Evolutionary conservation across 495 filamentous ascomycete species (phyloP).

Genomic region (Xylaria longipes): DNA sequence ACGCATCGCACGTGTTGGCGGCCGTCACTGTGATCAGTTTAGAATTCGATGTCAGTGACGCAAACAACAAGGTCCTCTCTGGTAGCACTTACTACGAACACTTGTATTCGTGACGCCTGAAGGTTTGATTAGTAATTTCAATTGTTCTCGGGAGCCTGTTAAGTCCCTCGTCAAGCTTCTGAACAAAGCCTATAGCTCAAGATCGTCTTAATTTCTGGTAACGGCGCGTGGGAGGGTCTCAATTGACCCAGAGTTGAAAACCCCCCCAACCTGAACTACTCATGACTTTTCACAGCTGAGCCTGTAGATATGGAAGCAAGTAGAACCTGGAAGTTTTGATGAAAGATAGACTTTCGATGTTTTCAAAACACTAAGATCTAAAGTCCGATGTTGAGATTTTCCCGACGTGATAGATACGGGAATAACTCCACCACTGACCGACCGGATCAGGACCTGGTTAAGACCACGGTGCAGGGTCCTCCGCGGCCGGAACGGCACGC

Average conservation of each 20-base stretch:
- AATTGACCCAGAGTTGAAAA: background rate
- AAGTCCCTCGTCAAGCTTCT: background rate
- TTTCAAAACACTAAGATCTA: background rate
- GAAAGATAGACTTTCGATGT: background rate
- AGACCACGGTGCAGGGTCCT: constrained; percentile 3
- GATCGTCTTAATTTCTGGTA: background rate
- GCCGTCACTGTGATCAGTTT: background rate
- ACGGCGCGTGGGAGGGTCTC: background rate
- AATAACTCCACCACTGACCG: constrained; percentile 13
- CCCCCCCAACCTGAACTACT: background rate
- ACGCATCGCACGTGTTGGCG: background rate
- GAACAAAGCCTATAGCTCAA: background rate
- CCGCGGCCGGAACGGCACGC: constrained; percentile 11
- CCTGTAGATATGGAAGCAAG: background rate
- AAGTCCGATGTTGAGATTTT: background rate
- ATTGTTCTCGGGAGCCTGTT: background rate
- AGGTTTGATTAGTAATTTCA: background rate
- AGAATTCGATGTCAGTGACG: background rate
- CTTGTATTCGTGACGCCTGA: background rate
- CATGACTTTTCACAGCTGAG: background rate
- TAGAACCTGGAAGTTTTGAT: background rate
- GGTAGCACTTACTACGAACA: no score
- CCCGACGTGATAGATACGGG: background rate
- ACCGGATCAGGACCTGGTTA: background rate
- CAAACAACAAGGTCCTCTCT: background rate